Evolutionary conservation across 176 grass and related monocot species (phyloP).

Genomic region (Oryza meridionalis): DNA sequence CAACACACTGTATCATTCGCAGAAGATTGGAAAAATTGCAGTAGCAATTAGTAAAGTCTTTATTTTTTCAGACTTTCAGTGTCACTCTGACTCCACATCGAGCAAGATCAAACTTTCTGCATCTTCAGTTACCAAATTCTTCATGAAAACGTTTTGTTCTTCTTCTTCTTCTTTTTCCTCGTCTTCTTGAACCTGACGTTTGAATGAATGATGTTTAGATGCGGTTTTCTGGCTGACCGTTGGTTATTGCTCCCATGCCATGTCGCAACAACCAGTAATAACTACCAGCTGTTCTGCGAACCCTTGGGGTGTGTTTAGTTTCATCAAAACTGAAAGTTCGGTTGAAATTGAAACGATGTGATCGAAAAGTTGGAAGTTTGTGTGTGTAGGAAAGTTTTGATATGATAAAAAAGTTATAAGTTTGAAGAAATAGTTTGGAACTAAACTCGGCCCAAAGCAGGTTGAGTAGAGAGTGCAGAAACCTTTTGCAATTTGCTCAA

Average conservation of each 20-base stretch:
- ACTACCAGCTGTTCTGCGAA: neutral
- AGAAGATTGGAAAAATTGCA: neutral
- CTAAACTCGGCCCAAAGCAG: too few species aligned
- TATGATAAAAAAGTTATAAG: too few species aligned
- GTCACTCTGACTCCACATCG: neutral
- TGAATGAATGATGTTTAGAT: neutral
- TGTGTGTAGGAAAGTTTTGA: too few species aligned
- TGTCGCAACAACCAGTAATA: neutral
- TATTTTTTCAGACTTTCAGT: neutral
- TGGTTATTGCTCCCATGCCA: neutral
- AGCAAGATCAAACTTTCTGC: too few species aligned
- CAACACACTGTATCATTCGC: neutral
- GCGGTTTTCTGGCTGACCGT: neutral
- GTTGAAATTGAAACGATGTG: too few species aligned
- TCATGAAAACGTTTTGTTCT: neutral
- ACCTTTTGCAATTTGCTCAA: neutral
- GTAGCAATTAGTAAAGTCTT: neutral
- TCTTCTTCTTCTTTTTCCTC: neutral
- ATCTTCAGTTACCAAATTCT: neutral
- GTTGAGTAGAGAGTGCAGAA: neutral
- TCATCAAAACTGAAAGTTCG: too few species aligned
- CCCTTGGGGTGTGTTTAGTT: too few species aligned
- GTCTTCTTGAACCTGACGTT: neutral
- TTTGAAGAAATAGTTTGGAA: too few species aligned
- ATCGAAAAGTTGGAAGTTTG: too few species aligned